Evolutionary conservation across 352 stramenopile genomes (phyloP).

Genomic region (Globisporangium nunn): DNA sequence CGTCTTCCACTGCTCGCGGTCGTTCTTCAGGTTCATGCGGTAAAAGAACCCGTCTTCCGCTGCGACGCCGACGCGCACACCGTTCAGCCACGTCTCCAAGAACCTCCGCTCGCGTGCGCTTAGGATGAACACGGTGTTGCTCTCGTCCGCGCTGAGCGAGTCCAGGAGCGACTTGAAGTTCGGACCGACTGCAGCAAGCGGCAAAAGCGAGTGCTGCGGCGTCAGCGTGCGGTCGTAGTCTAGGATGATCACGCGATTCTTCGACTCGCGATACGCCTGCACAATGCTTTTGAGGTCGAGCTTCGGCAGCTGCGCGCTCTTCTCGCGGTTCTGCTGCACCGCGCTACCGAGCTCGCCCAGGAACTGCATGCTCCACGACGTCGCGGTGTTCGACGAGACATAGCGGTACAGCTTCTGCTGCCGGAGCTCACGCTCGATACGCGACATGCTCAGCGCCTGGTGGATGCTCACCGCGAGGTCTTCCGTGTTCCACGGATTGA

Average conservation of each 20-base stretch:
- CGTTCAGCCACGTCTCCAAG: slow-evolving; percentile 84
- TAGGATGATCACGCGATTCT: slow-evolving; percentile 83
- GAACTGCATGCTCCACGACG: slow-evolving; percentile 78
- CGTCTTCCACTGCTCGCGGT: slow-evolving; percentile 68
- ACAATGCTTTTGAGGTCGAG: slow-evolving; percentile 53
- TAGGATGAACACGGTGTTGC: slow-evolving; percentile 77
- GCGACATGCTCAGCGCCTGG: slow-evolving; percentile 77
- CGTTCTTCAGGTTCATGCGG: slow-evolving; percentile 70
- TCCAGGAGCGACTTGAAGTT: slow-evolving; percentile 77
- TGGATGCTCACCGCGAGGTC: slow-evolving; percentile 77
- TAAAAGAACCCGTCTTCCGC: slow-evolving; percentile 77
- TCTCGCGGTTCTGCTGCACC: slow-evolving; percentile 49
- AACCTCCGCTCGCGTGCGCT: slow-evolving; percentile 79
- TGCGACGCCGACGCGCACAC: slow-evolving; percentile 62
- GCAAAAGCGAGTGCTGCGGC: slow-evolving; percentile 66
- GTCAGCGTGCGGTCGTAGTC: slow-evolving; percentile 86
- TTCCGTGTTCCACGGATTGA: slow-evolving; percentile 87
- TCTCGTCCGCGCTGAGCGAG: slow-evolving; percentile 49
- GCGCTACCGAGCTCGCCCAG: slow-evolving; percentile 60
- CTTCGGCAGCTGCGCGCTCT: slow-evolving; percentile 46
- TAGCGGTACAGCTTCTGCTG: slow-evolving; percentile 89
- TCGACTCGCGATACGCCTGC: slow-evolving; percentile 48
- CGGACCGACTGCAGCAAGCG: slow-evolving; percentile 66
- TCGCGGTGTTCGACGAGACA: slow-evolving; percentile 80
- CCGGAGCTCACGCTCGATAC: slow-evolving; percentile 78